A percentile compares a stretch with the other conserved stretches of the same genome.
These are phyloP conservation scores for Mycothermus thermophilus DNA, from an alignment of 495 filamentous ascomycete species.

Conservation along the genomic window DNA sequence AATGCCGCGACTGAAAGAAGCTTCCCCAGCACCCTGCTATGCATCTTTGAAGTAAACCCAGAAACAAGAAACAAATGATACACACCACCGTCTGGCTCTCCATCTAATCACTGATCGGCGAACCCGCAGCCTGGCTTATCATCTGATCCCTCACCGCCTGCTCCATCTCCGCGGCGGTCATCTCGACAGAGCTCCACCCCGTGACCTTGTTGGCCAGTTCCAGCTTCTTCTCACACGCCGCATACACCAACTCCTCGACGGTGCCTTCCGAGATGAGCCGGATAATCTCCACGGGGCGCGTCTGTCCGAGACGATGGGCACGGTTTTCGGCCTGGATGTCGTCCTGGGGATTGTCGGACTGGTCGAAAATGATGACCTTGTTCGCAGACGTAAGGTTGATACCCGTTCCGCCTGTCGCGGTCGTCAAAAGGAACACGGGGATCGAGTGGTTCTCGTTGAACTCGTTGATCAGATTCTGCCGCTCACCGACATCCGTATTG, in stretches of 20 bases:
- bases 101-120: too few relatives aligned
- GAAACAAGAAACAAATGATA: too few relatives aligned
- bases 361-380: slow-evolving; percentile 95
- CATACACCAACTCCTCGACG: slow-evolving; percentile 86
- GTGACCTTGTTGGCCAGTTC: slow-evolving; percentile 75
- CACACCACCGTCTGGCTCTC: too few relatives aligned
- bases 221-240: slow-evolving; percentile 79
- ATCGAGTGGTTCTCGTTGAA: slow-evolving; percentile 67
- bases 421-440: slow-evolving; percentile 83
- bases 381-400: slow-evolving; percentile 93
- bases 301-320: slow-evolving; percentile 89
- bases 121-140: slow-evolving; percentile 3
- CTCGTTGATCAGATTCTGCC: slow-evolving; percentile 74
- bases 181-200: slow-evolving; percentile 18
- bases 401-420: slow-evolving; percentile 84
- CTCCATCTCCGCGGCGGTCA: slow-evolving; percentile 20
- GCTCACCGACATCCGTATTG: slow-evolving; percentile 63
- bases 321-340: slow-evolving; percentile 94
- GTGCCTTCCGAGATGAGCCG: slow-evolving; percentile 70
- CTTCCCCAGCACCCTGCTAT: too few relatives aligned
- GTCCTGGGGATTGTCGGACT: slow-evolving; percentile 89
- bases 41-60: too few relatives aligned
- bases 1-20: too few relatives aligned
- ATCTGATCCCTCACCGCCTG: slow-evolving; percentile 13
- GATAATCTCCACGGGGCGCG: slow-evolving; percentile 68